Evolutionary conservation across 768 basidiomycete species (phyloP).

Genomic region (Trametopsis cervina): DNA sequence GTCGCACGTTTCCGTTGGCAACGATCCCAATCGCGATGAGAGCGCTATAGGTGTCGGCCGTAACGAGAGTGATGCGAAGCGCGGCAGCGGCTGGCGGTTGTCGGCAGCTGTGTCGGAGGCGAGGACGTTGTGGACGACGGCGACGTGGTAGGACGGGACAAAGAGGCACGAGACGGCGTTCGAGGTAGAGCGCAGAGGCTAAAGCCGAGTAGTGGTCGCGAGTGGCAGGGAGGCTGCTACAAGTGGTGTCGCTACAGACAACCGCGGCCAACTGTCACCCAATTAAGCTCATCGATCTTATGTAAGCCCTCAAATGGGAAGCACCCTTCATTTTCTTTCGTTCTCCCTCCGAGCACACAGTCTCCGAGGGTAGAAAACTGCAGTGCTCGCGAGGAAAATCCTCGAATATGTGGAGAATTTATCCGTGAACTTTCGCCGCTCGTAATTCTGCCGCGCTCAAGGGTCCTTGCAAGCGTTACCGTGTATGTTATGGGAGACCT

Average conservation of each 20-base stretch:
- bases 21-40: constrained; percentile 15
- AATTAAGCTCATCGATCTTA: constrained; percentile 14
- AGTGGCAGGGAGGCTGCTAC: neutral
- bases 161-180: neutral
- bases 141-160: neutral
- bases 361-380: neutral
- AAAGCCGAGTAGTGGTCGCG: no score
- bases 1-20: constrained; percentile 16
- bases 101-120: constrained; percentile 3
- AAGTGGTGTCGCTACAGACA: neutral
- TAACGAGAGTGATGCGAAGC: neutral
- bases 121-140: constrained; percentile 6
- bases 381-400: neutral
- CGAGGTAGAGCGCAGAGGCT: neutral
- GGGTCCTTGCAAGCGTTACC: no score
- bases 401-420: neutral
- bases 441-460: no score
- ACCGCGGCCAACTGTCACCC: constrained; percentile 1
- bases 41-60: neutral
- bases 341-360: no score
- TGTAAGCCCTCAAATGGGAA: constrained; percentile 5
- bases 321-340: neutral
- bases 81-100: neutral
- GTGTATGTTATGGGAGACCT: no score
- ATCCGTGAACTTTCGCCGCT: no score